phyloP scores from a whole-genome alignment of 2,329 filamentous ascomycete genomes.

The Penicillium sp. region DNA sequence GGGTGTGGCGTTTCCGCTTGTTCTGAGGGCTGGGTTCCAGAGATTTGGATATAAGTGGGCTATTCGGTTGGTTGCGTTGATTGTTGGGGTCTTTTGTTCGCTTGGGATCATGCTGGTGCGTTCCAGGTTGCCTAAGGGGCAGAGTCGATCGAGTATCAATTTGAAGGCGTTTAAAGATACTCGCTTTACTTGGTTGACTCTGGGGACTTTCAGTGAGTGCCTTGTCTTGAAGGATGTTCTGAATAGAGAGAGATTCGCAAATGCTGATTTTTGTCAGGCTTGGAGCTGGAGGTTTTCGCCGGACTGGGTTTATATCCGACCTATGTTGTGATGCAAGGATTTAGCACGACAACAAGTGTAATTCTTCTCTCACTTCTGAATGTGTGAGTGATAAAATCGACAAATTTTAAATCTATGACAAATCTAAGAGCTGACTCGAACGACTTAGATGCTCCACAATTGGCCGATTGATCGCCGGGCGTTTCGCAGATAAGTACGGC shows the following conservation, averaged over 20 bases:
- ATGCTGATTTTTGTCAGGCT: constrained; percentile 18
- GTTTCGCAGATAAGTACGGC: constrained; percentile 50
- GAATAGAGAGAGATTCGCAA: neutral
- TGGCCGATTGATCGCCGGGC: constrained; percentile 51
- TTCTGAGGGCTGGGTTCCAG: constrained; percentile 39
- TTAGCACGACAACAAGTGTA: constrained; percentile 29
- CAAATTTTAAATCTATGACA: too few species aligned
- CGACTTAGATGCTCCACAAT: constrained; percentile 43
- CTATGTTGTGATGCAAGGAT: constrained; percentile 35
- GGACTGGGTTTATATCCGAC: constrained; percentile 35
- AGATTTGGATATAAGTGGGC: constrained; percentile 45
- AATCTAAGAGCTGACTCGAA: neutral
- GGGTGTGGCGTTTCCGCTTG: constrained; percentile 43
- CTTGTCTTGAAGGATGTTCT: neutral
- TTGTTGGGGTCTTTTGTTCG: constrained; percentile 37
- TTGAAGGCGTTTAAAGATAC: constrained; percentile 49
- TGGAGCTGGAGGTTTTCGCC: constrained; percentile 38
- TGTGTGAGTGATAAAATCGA: constrained; percentile 24
- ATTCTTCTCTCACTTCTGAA: constrained; percentile 47
- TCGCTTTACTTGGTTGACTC: constrained; percentile 49
- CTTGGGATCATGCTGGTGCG: constrained; percentile 42
- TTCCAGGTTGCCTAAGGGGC: constrained; percentile 40
- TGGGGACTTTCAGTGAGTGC: constrained; percentile 49
- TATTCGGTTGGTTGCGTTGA: constrained; percentile 42
- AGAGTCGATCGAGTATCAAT: constrained; percentile 43